Evolutionary conservation across 805 yeast species (phyloP).

Genomic region (Saccharomycopsis schoenii): DNA sequence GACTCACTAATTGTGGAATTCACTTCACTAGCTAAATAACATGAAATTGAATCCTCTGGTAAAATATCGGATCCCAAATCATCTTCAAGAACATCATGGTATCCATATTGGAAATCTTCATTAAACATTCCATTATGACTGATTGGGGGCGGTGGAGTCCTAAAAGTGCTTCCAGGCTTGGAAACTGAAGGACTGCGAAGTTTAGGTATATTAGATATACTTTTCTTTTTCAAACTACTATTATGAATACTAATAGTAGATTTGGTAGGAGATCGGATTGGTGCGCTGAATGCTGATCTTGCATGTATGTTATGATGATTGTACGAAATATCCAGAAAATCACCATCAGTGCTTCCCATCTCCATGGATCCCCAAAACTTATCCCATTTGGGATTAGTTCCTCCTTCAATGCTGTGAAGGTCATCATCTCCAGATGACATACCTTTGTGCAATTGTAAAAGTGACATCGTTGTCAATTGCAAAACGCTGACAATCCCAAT

Average conservation of each 20-base stretch:
- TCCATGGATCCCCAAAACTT: constrained; percentile 27
- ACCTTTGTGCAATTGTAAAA: constrained; percentile 27
- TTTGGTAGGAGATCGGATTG: constrained; percentile 11
- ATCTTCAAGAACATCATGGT: background rate
- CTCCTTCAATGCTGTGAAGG: constrained; percentile 17
- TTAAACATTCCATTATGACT: background rate
- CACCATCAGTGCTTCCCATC: constrained; percentile 20
- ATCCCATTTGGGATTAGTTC: constrained; percentile 24
- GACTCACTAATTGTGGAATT: constrained; percentile 12
- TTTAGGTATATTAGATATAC: background rate
- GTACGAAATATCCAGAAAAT: background rate
- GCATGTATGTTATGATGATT: constrained; percentile 2
- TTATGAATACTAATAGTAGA: constrained; percentile 12
- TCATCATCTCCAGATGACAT: constrained; percentile 17
- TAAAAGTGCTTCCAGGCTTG: background rate
- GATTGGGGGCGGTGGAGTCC: background rate
- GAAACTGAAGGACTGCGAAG: background rate
- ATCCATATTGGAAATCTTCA: background rate
- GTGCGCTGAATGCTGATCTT: constrained; percentile 15
- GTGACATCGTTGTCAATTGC: constrained; percentile 33
- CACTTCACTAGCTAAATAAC: constrained; percentile 15
- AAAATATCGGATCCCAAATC: constrained; percentile 8
- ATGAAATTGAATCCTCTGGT: constrained; percentile 19
- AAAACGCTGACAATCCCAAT: constrained; percentile 36
- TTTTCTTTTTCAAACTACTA: constrained; percentile 8